phyloP scores from a whole-genome alignment of 2,329 filamentous ascomycete species.

The Cytospora leucostoma region DNA sequence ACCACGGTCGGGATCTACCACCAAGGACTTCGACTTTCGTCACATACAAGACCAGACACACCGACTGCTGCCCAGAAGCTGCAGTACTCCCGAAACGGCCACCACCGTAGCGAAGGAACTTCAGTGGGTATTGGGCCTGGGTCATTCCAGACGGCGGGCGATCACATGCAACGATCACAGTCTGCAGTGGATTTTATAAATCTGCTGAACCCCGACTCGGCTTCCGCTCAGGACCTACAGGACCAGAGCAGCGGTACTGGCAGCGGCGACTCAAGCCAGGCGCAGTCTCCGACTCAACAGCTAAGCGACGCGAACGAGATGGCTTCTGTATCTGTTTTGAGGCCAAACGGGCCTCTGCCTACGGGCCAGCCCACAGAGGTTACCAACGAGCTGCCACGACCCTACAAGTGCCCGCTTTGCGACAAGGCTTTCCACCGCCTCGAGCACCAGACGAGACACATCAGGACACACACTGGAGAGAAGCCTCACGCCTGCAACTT shows the following conservation, averaged over 20 bases:
- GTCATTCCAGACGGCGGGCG: constrained; percentile 34
- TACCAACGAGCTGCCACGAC: constrained; percentile 76
- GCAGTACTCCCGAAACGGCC: constrained; percentile 16
- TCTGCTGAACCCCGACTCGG: constrained; percentile 66
- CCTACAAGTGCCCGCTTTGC: constrained; percentile 98
- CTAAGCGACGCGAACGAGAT: constrained; percentile 44
- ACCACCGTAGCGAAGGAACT: constrained; percentile 7
- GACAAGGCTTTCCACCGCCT: constrained; percentile 98
- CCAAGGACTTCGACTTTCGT: background rate
- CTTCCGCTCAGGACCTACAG: constrained; percentile 23
- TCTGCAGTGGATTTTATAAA: constrained; percentile 75
- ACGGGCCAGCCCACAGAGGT: constrained; percentile 63
- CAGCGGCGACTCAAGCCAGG: constrained; percentile 30
- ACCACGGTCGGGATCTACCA: no score
- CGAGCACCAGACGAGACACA: constrained; percentile 89
- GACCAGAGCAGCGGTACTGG: constrained; percentile 30
- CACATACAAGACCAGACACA: constrained; percentile 3
- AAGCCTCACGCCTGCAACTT: constrained; percentile 97
- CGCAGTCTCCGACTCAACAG: constrained; percentile 35
- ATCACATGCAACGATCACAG: constrained; percentile 75
- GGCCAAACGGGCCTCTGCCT: constrained; percentile 64
- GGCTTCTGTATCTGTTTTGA: constrained; percentile 57
- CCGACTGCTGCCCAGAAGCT: constrained; percentile 12
- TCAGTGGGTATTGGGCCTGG: constrained; percentile 20
- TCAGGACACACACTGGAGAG: constrained; percentile 95